phyloP scores from a whole-genome alignment of 495 filamentous ascomycete species.

The Hypoxylon rickii region DNA sequence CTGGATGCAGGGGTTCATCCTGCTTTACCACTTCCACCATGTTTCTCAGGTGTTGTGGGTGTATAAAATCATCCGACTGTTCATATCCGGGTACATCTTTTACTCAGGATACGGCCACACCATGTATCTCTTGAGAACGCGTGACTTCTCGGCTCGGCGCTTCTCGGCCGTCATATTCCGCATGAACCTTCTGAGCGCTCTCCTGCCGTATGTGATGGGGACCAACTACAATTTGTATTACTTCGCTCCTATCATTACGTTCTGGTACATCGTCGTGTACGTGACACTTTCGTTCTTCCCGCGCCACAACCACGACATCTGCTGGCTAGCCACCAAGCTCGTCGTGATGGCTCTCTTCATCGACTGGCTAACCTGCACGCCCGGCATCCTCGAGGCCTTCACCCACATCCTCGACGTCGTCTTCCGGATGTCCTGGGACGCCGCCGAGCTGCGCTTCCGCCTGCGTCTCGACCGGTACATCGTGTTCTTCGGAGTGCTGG shows the following conservation, averaged over 20 bases:
- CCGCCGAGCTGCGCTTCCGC: slow-evolving; percentile 27
- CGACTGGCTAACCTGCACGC: slow-evolving; percentile 46
- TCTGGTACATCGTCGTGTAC: slow-evolving; percentile 64
- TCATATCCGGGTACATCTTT: slow-evolving; percentile 65
- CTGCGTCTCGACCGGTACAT: slow-evolving; percentile 32
- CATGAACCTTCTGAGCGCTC: slow-evolving; percentile 57
- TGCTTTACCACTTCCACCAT: slow-evolving; percentile 62
- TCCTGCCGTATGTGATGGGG: slow-evolving; percentile 61
- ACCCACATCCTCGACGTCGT: slow-evolving; percentile 41
- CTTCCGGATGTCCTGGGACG: slow-evolving; percentile 45
- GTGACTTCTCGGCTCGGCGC: slow-evolving; percentile 59
- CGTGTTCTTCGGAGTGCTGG: slow-evolving; percentile 28
- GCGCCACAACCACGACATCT: slow-evolving; percentile 46
- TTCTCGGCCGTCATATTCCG: slow-evolving; percentile 56
- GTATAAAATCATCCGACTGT: slow-evolving; percentile 58
- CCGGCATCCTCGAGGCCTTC: slow-evolving; percentile 50
- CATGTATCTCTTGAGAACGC: slow-evolving; percentile 56
- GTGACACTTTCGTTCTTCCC: slow-evolving; percentile 48
- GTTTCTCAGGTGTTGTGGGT: slow-evolving; percentile 56
- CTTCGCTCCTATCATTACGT: slow-evolving; percentile 61
- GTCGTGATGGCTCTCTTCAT: slow-evolving; percentile 48
- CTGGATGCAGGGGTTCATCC: slow-evolving; percentile 63
- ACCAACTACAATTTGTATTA: slow-evolving; percentile 64
- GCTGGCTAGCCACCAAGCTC: slow-evolving; percentile 55
- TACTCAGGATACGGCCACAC: slow-evolving; percentile 65